phyloP scores from a whole-genome alignment of 768 basidiomycete species.

The Lactarius hatsudake region DNA sequence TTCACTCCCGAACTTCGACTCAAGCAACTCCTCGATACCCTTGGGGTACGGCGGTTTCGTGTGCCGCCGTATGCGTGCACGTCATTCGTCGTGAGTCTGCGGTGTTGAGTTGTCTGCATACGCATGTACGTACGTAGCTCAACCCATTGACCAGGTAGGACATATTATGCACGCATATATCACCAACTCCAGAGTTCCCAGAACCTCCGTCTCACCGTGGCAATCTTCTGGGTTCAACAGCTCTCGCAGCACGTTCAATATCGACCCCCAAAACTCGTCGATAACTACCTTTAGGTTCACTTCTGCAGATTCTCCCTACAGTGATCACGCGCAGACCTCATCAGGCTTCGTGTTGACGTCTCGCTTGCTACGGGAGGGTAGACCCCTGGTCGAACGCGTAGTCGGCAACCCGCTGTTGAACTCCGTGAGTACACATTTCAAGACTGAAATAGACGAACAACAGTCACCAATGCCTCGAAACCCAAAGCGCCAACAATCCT shows the following conservation, averaged over 20 bases:
- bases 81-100: constrained; percentile 15
- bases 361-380: background rate
- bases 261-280: constrained; percentile 3
- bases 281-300: background rate
- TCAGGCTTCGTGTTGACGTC: background rate
- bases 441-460: background rate
- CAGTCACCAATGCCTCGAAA: background rate
- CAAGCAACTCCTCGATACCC: constrained; percentile 1
- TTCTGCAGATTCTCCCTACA: background rate
- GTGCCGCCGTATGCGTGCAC: constrained; percentile 18
- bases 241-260: background rate
- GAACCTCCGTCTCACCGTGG: background rate
- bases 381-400: background rate
- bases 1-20: constrained; percentile 5
- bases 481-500: background rate
- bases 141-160: constrained; percentile 1
- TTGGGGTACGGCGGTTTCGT: background rate
- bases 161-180: constrained; percentile 16
- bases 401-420: background rate
- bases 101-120: background rate
- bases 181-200: background rate
- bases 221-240: background rate
- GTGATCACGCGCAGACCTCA: background rate
- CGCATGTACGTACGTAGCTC: background rate
- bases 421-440: background rate